Evolutionary conservation across 2,329 filamentous ascomycete genomes (phyloP).

Genomic region (Fusarium musae): DNA sequence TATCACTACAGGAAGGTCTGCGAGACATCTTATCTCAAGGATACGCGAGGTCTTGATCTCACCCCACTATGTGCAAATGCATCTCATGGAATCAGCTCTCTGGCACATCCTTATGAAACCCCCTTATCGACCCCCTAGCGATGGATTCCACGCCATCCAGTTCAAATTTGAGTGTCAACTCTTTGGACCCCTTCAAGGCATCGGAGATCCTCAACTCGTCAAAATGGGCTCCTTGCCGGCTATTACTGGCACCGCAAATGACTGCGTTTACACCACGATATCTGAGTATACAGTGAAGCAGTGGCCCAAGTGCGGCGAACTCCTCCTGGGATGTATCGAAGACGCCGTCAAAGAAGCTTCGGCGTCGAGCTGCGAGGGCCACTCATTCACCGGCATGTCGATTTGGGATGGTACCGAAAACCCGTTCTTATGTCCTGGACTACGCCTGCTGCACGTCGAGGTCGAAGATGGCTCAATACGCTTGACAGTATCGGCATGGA

Average conservation of each 20-base stretch:
- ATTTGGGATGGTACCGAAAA: slow-evolving; percentile 50
- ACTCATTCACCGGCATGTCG: slow-evolving; percentile 48
- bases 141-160: slow-evolving; percentile 51
- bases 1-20: slow-evolving; percentile 46
- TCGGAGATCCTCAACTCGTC: slow-evolving; percentile 45
- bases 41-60: slow-evolving; percentile 48
- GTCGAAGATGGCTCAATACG: slow-evolving; percentile 48
- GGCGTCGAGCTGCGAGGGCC: slow-evolving; percentile 37
- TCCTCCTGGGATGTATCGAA: slow-evolving; percentile 48
- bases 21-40: slow-evolving; percentile 44
- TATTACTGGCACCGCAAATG: slow-evolving; percentile 50
- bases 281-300: slow-evolving; percentile 47
- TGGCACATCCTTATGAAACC: slow-evolving; percentile 51
- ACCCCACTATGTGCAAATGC: slow-evolving; percentile 52
- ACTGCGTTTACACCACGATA: slow-evolving; percentile 49
- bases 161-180: slow-evolving; percentile 52
- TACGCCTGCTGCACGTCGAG: slow-evolving; percentile 51
- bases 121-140: slow-evolving; percentile 46
- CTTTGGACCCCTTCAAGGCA: slow-evolving; percentile 45
- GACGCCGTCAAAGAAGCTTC: slow-evolving; percentile 48
- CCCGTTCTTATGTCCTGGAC: slow-evolving; percentile 43
- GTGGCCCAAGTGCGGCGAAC: slow-evolving; percentile 49
- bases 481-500: slow-evolving; percentile 50
- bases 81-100: slow-evolving; percentile 52
- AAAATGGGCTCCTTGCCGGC: slow-evolving; percentile 47